Evolutionary conservation across 164 flowering plant species (phyloP), one percentile per base, ranked within the genome.

Genomic region (Platanus orientalis): DNA sequence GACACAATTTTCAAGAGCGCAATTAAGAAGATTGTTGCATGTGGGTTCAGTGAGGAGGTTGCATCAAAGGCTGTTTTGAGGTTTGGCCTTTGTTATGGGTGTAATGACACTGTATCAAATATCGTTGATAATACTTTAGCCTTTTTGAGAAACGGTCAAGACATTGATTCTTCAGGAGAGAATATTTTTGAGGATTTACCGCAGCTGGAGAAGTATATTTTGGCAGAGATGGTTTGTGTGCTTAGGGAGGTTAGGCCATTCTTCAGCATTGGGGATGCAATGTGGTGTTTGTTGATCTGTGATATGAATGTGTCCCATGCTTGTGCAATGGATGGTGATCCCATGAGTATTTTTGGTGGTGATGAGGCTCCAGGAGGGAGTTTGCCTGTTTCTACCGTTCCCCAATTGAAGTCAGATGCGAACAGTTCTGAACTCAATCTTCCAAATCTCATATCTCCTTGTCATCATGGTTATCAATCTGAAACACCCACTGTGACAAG

Each of bases 281-380:
- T 89, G 93, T 94, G 97, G 99, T 85, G 89, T 72, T 83, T 94
- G 78, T 71, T 94, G 67, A 83, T 91, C 24, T 82, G 84, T 75
- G 99, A 94, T 72, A 86, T 94, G 97, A 94, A 89, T 76, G 84
- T 94, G 9, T 82, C 91, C 32, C 95, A 83, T 72, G 97, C 97
- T 34, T 94, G 97, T 79, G 88, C 87, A 25, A 84, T 88, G 87
- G 96, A 89, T 57, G 79, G 81, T 60, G 91, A 91, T 56, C 68
- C 89, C 19, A 71, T 78, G 60, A 63, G 65, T 66, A 53, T 72
- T 77, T 73, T 79, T n/a, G 47, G 64, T 42, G 66, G 66, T 61
- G 83, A 81, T 57, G 83, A 64, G 26, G 40, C 65, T 59, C 47
- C 79, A 27, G 83, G 74, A 66, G 75, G 59, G 40, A 67, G 63